These are phyloP conservation scores for Darksidea phi DNA, from an alignment of 495 filamentous ascomycete species.

Conservation along the genomic window DNA sequence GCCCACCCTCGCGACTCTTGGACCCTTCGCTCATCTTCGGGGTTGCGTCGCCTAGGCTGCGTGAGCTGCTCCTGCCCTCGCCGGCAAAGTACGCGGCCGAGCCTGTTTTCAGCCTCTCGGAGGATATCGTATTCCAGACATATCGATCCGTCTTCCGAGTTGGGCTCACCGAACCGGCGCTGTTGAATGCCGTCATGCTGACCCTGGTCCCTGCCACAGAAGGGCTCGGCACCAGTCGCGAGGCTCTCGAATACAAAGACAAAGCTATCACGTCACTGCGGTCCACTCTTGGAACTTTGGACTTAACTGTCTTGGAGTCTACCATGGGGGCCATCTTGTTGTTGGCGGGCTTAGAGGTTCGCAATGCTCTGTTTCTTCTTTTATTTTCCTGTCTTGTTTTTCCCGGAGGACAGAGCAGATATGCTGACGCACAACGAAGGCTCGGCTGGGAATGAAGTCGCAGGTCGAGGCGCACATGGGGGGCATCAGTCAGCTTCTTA, in stretches of 20 bases:
- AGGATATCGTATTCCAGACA: conserved; percentile 44
- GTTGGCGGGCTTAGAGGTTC: conserved; percentile 44
- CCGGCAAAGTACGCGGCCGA: conserved; percentile 28
- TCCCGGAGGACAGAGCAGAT: not conserved
- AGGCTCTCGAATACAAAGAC: conserved; percentile 42
- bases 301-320: conserved; percentile 39
- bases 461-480: conserved; percentile 46
- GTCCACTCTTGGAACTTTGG: conserved; percentile 35
- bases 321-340: conserved; percentile 47
- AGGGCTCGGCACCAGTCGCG: conserved; percentile 31
- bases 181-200: conserved; percentile 46
- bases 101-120: conserved; percentile 43
- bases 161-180: conserved; percentile 40
- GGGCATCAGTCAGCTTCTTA: conserved; percentile 42
- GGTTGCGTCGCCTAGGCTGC: not conserved
- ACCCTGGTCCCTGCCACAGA: conserved; percentile 38
- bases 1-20: not conserved
- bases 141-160: conserved; percentile 42
- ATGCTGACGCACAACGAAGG: conserved; percentile 31
- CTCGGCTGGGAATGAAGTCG: conserved; percentile 38
- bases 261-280: conserved; percentile 42
- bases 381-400: not conserved
- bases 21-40: not conserved
- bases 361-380: conserved; percentile 8
- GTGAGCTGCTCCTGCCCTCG: not conserved